Evolutionary conservation across 495 filamentous ascomycete genomes (phyloP), one percentile per base, ranked within the genome.

Genomic region (Aspergillus indologenus): DNA sequence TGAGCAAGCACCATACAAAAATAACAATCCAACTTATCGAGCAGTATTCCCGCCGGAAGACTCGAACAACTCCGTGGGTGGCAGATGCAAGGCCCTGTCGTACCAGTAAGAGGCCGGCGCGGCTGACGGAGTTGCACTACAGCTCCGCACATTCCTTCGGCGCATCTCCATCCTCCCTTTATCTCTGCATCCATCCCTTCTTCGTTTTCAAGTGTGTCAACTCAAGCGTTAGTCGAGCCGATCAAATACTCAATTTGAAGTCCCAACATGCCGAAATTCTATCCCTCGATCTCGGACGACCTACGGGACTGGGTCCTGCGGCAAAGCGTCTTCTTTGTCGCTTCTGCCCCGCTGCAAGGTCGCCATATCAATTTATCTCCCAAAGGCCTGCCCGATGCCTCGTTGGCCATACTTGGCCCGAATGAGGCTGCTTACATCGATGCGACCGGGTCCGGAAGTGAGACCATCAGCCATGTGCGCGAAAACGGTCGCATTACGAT

Each of bases 401-500:
- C 81, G 7, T 87, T 90, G 56, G 78, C 85, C 5, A 69, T 91
- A 50, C 71, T 88, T 44, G 69, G 78, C 54, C 69, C 76, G 17
- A 84, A 80, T 52, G 77, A 76, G 7, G 86, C 83, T 44, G 88
- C 84, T 63, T 92, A 90, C 62, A 61, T 92, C 43, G 89, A 92
- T 58, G 75, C 83, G 47, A 89, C 84, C 0, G 89, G 89, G 7
- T 86, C 82, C 23, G 89, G 89, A 3, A 77, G 69, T 54, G 89
- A 92, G 68, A 92, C 88, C 0, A 84, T 92, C 47, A 72, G 79
- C 3, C 89, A 91, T 63, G 65, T 90, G 5, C 84, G 89, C 58
- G 89, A 92, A 62, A 91, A 91, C 66, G 87, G 86, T 19, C 79
- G 89, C 14, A 79, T 89, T 23, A 90, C 89, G 0, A 66, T 90